Evolutionary conservation across 2,329 filamentous ascomycete species (phyloP), one percentile per base, ranked within the genome.

Genomic region (Meredithiella fracta): DNA sequence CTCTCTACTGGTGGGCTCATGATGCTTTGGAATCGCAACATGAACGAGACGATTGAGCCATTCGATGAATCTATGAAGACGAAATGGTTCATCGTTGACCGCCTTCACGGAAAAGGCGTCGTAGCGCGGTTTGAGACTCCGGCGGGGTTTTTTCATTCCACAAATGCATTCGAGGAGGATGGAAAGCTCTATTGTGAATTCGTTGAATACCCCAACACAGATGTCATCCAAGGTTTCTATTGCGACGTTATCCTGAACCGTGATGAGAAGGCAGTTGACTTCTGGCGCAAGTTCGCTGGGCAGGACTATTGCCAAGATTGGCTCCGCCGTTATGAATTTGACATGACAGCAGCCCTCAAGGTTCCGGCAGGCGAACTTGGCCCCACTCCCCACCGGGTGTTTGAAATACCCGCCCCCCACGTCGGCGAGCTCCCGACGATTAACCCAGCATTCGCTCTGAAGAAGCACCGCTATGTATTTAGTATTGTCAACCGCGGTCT

Each of bases 61-160:
- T 89, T 84, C 59, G 74, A 86, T 62, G 60, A 71, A 0, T 68
- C 68, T 1, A 72, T 73, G 22, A 70, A 73, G 40, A 80, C 79
- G 38, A 77, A 68, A 26, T 94, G 88, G 87, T 79, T 85, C 60
- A 77, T 94, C 0, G 67, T 94, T 17, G 86, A 92, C 64, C 78
- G 86, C 1, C 72, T 65, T 2, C 67, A 72, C 1, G 75, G 73
- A 3, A 72, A 73, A 51, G 86, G 86, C 0, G 69, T 92, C 0
- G 74, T 92, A 0, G 82, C 79, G 6, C 77, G 74, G 1, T 90
- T 85, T 62, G 75, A 82, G 17, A 83, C 78, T 15, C 73, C 78
- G 0, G 76, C 84, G 0, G 81, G 81, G 50, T 94, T 90, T 70
- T 83, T 94, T 66, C 87, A 94, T 67, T 79, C 78, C 0, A 72